Base-by-base conservation (phyloP, 2,329 filamentous ascomycete species). In the Teratosphaeria viscida region DNA sequence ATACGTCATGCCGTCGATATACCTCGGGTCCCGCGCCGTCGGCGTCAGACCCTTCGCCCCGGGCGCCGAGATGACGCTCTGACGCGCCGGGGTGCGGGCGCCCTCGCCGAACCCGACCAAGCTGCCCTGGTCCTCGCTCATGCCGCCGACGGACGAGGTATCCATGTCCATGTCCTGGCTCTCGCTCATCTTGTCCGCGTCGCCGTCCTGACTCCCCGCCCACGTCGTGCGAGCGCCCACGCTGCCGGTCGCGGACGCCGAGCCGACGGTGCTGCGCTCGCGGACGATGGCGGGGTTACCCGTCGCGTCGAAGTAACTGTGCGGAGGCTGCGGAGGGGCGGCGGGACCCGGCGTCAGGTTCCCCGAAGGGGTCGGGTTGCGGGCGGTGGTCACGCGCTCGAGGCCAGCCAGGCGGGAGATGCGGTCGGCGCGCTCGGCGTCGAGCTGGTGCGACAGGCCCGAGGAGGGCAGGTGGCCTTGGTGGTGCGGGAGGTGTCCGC, bases 331-430 rank as follows among this genome's bases (percentile, higher is more conserved):
- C 68, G 62, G 74, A 2, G 81, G 81, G 2, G 80, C 65, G 32
- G 62, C 62, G 26, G 64, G 62, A 55, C 82, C 74, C 77, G 83
- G 59, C 72, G 79, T 62, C 72, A 78, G 72, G 49, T 79, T 74
- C 63, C 63, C 70, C 64, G 62, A 73, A 64, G 66, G 64, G 14
- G 64, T 64, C 11, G 73, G 69, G 62, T 74, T 75, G 62, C 89
- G 86, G 52, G 87, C 81, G n/a, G 90, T 89, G 16, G 88, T 86
- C 60, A 96, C 86, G 59, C 89, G 85, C 73, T 95, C 91, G 43
- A 96, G 83, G n/a, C 92, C 92, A 12, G 92, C 89, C 26, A 96
- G 85, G 56, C 92, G 91, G 52, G 91, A 96, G 74, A 97, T 96
- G 69, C 92, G 91, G 75, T 96, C 92, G 63, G 90, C 91, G 66